Evolutionary conservation across 2,329 filamentous ascomycete species (phyloP), one percentile per base, ranked within the genome.

Genomic region (Xylaria sp.): DNA sequence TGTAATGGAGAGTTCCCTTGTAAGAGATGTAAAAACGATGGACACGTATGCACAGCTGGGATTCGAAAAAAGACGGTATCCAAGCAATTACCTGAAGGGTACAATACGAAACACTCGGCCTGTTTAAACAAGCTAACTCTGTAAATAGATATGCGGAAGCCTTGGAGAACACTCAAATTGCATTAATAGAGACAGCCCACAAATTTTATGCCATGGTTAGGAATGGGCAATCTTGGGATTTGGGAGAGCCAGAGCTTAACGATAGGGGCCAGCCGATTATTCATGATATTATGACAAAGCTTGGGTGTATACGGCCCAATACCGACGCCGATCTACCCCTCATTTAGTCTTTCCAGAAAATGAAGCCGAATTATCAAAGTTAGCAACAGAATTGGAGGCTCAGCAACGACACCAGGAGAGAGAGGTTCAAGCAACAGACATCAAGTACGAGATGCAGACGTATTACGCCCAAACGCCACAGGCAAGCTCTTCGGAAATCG

Each of bases 1-100:
- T 90, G 88, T 75, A 88, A 90, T 72, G 88, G 88, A 70, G 88
- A 90, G 75, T 90, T 89, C 66, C 88, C 88, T 10, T 91, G 89
- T 78, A 90, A 90, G 80, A 82, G 89, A 74, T 91, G 89, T 78
- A 90, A 89, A 79, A 88, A 90, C 72, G 89, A 91, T 70, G 88
- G 88, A 18, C 81, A 90, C 8, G 86, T 90, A 23, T 90, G 89
- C 79, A 90, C 87, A 8, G 88, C 88, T 18, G 88, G 88, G 8
- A 86, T 87, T 15, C 82, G 89, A 70, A 90, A 90, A 76, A 90
- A 90, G 86, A 88, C 88, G 18, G 88, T 90, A 75, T 90, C 88
- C 78, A 91, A 91, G 81, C 88, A 90, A 79, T 78, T 90, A 56
- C 88, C 89, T 12, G 81, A 86, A 82, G 88, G 88, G 84, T 90